Evolutionary conservation across 2,329 filamentous ascomycete species (phyloP), one percentile per base, ranked within the genome.

Genomic region (Fusarium oligoseptatum): DNA sequence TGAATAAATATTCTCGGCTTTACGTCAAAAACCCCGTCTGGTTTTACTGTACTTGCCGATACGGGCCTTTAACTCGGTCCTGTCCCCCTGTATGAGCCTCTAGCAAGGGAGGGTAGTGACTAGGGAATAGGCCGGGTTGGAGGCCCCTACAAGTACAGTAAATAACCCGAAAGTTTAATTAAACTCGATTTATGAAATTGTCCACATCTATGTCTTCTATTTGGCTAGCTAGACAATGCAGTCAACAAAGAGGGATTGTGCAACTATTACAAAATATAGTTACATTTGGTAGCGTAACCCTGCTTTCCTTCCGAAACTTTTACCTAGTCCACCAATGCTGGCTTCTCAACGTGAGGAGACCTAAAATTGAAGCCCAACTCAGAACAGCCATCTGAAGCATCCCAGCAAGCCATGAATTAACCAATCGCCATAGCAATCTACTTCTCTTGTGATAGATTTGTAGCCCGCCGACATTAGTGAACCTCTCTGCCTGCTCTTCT

Each of bases 251-350:
- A 39, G 37, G 37, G 37, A 9, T 24, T 24, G 43, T 45, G 14
- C 34, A 36, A 36, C 14, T 36, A 15, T 36, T 15, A 15, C 34
- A 6, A 36, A 22, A 45, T 22, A 11, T 48, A 48, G 8, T 48
- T 48, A 3, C 6, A 48, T 24, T 14, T 22, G 11, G 15, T 48
- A 48, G 43, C 2, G 4, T 12, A 24, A 48, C 11, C n/a, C 43
- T 48, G 6, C 10, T 5, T 12, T 48, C 10, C 8, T 5, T 6
- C 20, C 4, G 20, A 24, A 48, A 22, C 20, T 48, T 24, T 7
- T 48, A 60, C 36, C 56, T 60, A 41, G 62, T 64, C 62, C 50
- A 57, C 62, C 62, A 64, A 37, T 39, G 4, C 62, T 64, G 62
- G 50, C 62, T 64, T 48, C 36, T 64, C 10, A 64, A 37, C 34